phyloP scores from a whole-genome alignment of 768 basidiomycete genomes.

The Thelephora ganbajun region DNA sequence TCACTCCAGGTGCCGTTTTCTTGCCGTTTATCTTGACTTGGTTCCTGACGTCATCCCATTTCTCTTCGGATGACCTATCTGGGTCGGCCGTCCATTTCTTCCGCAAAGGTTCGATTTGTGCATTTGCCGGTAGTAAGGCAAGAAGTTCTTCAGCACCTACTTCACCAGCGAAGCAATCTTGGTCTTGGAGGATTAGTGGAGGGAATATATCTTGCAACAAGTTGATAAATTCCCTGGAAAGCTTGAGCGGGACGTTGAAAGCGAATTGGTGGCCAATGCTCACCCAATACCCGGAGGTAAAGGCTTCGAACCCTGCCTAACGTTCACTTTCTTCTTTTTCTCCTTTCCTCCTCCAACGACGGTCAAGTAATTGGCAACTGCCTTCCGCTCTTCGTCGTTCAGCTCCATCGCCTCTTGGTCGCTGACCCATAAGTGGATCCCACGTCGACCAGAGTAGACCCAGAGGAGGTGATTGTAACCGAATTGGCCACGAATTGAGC shows the following conservation, averaged over 20 bases:
- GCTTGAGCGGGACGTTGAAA: background rate
- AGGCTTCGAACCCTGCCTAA: conserved; percentile 30
- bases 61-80: conserved; percentile 42
- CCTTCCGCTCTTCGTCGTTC: conserved; percentile 81
- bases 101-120: conserved; percentile 32
- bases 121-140: conserved; percentile 54
- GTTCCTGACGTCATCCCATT: conserved; percentile 57
- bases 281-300: conserved; percentile 70
- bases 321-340: conserved; percentile 69
- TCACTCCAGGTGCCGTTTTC: conserved; percentile 20
- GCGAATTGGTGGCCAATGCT: conserved; percentile 3
- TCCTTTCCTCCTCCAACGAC: conserved; percentile 75
- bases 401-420: conserved; percentile 79
- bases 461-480: conserved; percentile 84
- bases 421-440: conserved; percentile 96
- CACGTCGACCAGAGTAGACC: conserved; percentile 98
- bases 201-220: conserved; percentile 43
- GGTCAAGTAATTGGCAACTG: conserved; percentile 78
- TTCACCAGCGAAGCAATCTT: conserved; percentile 65
- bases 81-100: conserved; percentile 45
- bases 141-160: conserved; percentile 67
- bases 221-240: conserved; percentile 20
- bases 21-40: conserved; percentile 17
- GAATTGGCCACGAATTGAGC: conserved; percentile 72
- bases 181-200: conserved; percentile 62